A percentile compares a stretch with the other conserved stretches of the same genome.
phyloP scores from a whole-genome alignment of 2,329 filamentous ascomycete genomes.

The Cryphonectria radicalis region DNA sequence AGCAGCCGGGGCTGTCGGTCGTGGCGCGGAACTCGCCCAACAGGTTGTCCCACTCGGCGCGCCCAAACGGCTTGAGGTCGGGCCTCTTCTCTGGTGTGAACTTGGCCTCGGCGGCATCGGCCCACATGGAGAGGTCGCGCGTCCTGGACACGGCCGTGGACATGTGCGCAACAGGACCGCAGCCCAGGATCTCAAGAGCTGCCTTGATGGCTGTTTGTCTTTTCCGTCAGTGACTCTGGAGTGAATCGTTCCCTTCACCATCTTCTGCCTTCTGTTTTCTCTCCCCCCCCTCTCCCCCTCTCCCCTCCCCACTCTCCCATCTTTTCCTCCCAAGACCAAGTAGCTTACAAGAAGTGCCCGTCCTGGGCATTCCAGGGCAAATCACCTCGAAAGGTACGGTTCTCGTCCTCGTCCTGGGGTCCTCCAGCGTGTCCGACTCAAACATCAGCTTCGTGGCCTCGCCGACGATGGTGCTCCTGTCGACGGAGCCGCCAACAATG shows the following conservation, averaged over 20 bases:
- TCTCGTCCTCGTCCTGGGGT: conserved; percentile 19
- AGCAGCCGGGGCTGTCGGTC: conserved; percentile 26
- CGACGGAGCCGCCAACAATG: conserved; percentile 17
- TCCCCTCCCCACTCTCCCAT: neutral
- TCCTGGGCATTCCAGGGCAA: conserved; percentile 22
- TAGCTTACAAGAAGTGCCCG: conserved; percentile 21
- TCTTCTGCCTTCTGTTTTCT: neutral
- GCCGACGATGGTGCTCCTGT: conserved; percentile 17
- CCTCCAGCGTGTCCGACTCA: conserved; percentile 23
- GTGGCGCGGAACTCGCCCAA: conserved; percentile 22
- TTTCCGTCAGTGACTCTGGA: neutral
- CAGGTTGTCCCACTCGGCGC: conserved; percentile 26
- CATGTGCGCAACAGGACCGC: conserved; percentile 21
- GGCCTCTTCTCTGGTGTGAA: conserved; percentile 22
- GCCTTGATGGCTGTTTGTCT: conserved; percentile 20
- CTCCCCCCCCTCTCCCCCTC: too few species aligned
- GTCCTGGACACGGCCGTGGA: conserved; percentile 23
- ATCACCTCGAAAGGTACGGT: conserved; percentile 23
- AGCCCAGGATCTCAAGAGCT: conserved; percentile 25
- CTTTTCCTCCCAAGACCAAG: neutral
- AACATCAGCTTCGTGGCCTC: conserved; percentile 23
- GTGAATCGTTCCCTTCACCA: neutral
- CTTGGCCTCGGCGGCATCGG: conserved; percentile 25
- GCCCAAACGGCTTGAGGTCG: conserved; percentile 18
- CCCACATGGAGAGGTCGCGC: conserved; percentile 24